Evolutionary conservation across 2,329 filamentous ascomycete genomes (phyloP), one percentile per base, ranked within the genome.

Genomic region (Hirsutella minnesotensis): DNA sequence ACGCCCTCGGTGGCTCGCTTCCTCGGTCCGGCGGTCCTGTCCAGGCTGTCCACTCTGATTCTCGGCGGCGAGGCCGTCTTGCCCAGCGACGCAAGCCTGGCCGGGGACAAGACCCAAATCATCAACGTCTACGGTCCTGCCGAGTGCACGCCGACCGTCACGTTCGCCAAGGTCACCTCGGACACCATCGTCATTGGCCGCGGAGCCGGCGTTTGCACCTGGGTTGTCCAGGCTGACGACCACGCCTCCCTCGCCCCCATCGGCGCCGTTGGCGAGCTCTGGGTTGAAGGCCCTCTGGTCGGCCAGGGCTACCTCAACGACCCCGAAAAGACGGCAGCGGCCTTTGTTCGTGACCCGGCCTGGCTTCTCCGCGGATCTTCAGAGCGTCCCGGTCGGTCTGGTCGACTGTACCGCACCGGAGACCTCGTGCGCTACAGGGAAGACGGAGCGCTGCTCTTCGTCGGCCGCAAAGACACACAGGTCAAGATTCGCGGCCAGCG

Each of bases 401-500:
- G 43, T 10, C 57, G 57, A 3, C 45, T 65, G 2, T 73, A 72
- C 49, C 65, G 64, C 44, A 71, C 69, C 1, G 70, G 69, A 5
- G 70, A 73, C 46, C 56, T 72, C 3, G 68, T 58, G 3, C 56
- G 56, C 33, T 69, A 68, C 18, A 53, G 62, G 27, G 52, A 53
- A 1, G 46, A 53, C 20, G 51, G 51, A 1, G 52, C 53, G 19
- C 51, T 73, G 9, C 48, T 60, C 1, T 71, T 67, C 42, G 51
- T 71, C 63, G 39, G 39, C 3, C 39, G 39, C 39, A 40, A 40
- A n/a, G 39, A 40, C 30, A 34, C 39, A 0, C 73, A 77, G 52
- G 65, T 77, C 40, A 77, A 77, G 52, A 55, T 78, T 12, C 63
- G 67, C 21, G 77, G 77, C 30, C 75, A 67, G 44, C 55, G 72